Evolutionary conservation across 2,329 filamentous ascomycete species (phyloP), one percentile per base, ranked within the genome.

Genomic region (Scortechinia acanthostroma): DNA sequence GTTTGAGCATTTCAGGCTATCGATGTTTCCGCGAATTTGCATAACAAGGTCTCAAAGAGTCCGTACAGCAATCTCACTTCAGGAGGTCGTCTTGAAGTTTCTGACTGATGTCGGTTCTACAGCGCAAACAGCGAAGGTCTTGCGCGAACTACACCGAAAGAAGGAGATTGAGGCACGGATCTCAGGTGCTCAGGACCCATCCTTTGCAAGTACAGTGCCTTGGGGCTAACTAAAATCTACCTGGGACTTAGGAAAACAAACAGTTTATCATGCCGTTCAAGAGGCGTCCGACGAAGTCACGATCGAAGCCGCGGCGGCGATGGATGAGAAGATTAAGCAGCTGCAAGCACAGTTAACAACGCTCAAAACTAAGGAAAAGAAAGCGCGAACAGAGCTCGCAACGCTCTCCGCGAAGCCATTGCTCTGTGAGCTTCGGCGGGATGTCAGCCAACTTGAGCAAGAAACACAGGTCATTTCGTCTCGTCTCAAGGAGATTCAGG

Each of bases 41-140:
- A 40, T 17, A 40, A 40, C 35, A 40, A 40, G 17, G 35, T 40
- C 17, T 15, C 35, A 10, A 40, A 40, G 17, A 19, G 35, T 40
- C 14, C 6, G 35, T 6, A 6, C 6, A 6, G 14, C 17, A 10
- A 40, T 40, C 10, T 30, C 25, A n/a, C n/a, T n/a, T 10, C 25
- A 30, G n/a, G 25, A n/a, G n/a, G n/a, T n/a, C n/a, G n/a, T n/a
- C n/a, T n/a, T 30, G 25, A 30, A n/a, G 10, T 30, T 30, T n/a
- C n/a, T 10, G 25, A 30, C 25, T n/a, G 25, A 10, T 30, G 25
- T 30, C n/a, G 25, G 10, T n/a, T 40, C 17, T 6, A 40, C 6
- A 40, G 35, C 35, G 35, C 17, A 40, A 10, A 17, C 35, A 6
- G 17, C 35, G 17, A 40, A 40, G 17, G 35, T 19, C 10, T 17